Evolutionary conservation across 164 flowering plant genomes (phyloP).

Genomic region (Vitis rupestris): DNA sequence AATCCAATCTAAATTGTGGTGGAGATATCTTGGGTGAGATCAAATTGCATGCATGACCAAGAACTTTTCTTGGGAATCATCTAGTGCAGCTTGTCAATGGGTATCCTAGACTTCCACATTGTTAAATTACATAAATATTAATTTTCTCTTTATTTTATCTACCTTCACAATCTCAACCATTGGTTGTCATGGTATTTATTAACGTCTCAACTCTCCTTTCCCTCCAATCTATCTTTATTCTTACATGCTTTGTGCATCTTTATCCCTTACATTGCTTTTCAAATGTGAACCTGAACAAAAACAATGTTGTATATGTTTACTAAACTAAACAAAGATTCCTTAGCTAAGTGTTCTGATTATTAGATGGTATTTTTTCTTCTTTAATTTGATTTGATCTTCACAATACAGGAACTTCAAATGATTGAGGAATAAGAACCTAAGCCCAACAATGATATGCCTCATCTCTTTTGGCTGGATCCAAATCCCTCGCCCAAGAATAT

Average conservation of each 20-base stretch:
- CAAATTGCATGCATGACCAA: too few species aligned
- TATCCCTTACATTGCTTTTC: not conserved
- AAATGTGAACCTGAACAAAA: not conserved
- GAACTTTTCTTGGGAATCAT: too few species aligned
- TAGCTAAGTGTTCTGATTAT: not conserved
- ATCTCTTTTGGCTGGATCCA: slow-evolving; percentile 21
- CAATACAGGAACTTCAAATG: slow-evolving; percentile 13
- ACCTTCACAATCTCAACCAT: not conserved
- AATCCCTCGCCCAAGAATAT: slow-evolving; percentile 22
- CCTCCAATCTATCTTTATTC: not conserved
- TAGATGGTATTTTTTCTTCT: not conserved
- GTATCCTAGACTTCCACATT: too few species aligned
- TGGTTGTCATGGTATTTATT: not conserved
- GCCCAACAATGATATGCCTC: slow-evolving; percentile 26
- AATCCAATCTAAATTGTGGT: too few species aligned
- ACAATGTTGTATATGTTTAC: not conserved
- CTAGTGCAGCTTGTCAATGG: too few species aligned
- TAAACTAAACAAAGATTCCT: not conserved
- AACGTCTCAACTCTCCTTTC: not conserved
- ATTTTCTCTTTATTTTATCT: too few species aligned
- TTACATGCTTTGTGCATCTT: slow-evolving; percentile 1
- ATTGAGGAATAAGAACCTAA: slow-evolving; percentile 38
- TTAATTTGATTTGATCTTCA: slow-evolving; percentile 4
- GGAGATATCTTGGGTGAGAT: too few species aligned
- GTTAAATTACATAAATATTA: too few species aligned